Conservation (phyloP, 2,329 filamentous ascomycete genomes). For the Pseudocercospora musae region DNA sequence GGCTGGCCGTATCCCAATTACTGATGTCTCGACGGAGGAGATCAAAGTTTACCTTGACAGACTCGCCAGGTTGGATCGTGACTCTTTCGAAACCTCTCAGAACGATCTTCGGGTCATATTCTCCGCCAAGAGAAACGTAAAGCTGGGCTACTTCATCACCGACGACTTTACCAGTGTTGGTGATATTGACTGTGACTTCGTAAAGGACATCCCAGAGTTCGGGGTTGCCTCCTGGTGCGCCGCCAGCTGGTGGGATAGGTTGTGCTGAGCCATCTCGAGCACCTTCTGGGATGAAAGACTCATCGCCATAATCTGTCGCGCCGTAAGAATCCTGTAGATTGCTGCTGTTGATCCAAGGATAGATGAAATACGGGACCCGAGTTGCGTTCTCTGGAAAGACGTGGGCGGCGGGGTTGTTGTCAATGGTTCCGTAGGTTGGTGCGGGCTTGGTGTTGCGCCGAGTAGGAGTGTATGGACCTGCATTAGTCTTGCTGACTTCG, state of each 20-base stretch:
- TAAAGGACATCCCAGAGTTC: slow-evolving; percentile 61
- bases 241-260: slow-evolving; percentile 61
- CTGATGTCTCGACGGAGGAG: slow-evolving; percentile 22
- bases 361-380: slow-evolving; percentile 58
- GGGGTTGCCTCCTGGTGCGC: slow-evolving; percentile 56
- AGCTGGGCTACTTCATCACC: slow-evolving; percentile 58
- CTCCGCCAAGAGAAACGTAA: slow-evolving; percentile 39
- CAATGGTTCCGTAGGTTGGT: slow-evolving; percentile 62
- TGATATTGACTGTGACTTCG: slow-evolving; percentile 54
- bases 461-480: slow-evolving; percentile 56
- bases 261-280: slow-evolving; percentile 46
- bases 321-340: slow-evolving; percentile 55
- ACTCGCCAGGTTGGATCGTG: slow-evolving; percentile 22
- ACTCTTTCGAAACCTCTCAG: slow-evolving; percentile 43
- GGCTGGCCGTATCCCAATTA: slow-evolving; percentile 23
- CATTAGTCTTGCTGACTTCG: slow-evolving; percentile 49
- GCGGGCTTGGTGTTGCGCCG: slow-evolving; percentile 61
- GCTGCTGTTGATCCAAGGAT: slow-evolving; percentile 67
- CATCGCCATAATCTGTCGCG: slow-evolving; percentile 58
- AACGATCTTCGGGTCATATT: slow-evolving; percentile 51
- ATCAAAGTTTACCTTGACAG: slow-evolving; percentile 19
- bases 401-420: slow-evolving; percentile 62
- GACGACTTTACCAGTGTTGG: slow-evolving; percentile 57
- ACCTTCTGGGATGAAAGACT: slow-evolving; percentile 58
- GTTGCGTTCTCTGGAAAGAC: slow-evolving; percentile 57